Evolutionary conservation across 2,329 filamentous ascomycete genomes (phyloP), one percentile per base, ranked within the genome.

Genomic region (Microsporum ferrugineum): DNA sequence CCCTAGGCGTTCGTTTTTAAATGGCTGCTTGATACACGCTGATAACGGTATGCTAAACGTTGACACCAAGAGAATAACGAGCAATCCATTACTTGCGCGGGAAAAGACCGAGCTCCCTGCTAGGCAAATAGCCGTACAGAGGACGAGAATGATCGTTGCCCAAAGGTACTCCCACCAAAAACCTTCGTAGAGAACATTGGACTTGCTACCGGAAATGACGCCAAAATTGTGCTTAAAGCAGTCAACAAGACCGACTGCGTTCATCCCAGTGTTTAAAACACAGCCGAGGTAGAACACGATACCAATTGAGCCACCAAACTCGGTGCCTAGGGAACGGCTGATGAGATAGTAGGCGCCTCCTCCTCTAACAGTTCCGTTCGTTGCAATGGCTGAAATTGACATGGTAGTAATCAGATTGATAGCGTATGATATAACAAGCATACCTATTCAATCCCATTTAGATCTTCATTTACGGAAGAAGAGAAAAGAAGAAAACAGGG

Each of bases 261-360:
- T 95, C 80, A 95, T 83, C 41, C 88, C 88, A 0, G 89, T 91
- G 70, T 92, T 95, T 69, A 95, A 84, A 1, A 88, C 87, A 65
- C 89, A 88, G n/a, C 90, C 89, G n/a, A 95, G 78, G 71, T 94
- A 95, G 73, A 95, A 95, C 10, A 95, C 83, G 29, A 95, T 81
- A 1, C 90, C 90, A 65, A 95, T 95, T 1, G 88, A 90, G 14
- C 90, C 90, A 31, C 90, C 90, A 70, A 95, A 95, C 69, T 95
- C 90, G 5, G 90, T 89, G 0, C 90, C 90, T 2, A 95, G 77
- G 51, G 88, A 91, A 63, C 90, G 82, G 5, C 89, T 95, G 61
- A 95, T 95, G 61, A 95, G 78, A 68, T 92, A 95, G 71, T 95
- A 95, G 41, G 90, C 89, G 58, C 90, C 90, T 12, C 90, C 90